Conservation (phyloP, 345 rosid genomes). For the Murraya koenigii region DNA sequence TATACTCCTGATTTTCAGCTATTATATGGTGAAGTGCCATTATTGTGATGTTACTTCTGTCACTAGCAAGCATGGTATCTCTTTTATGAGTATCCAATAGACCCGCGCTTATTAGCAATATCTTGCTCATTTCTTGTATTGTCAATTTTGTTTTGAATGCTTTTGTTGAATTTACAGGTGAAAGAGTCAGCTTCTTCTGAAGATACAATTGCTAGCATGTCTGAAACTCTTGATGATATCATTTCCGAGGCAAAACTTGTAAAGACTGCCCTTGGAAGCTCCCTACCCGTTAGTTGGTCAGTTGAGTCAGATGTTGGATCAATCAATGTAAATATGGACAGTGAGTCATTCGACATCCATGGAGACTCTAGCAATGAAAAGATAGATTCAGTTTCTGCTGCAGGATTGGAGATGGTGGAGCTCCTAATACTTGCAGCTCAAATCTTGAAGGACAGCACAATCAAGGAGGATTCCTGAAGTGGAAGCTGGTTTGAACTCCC, state of each 20-base stretch:
- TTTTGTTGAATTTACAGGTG: slow-evolving; percentile 42
- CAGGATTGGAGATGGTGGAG: slow-evolving; percentile 98
- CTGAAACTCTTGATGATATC: slow-evolving; percentile 51
- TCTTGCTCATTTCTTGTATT: neutral
- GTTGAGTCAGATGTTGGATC: slow-evolving; percentile 58
- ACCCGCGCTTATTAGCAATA: neutral
- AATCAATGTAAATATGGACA: slow-evolving; percentile 22
- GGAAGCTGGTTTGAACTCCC: slow-evolving; percentile 5
- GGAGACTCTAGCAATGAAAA: slow-evolving; percentile 44
- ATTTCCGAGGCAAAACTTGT: slow-evolving; percentile 70
- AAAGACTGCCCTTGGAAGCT: slow-evolving; percentile 89
- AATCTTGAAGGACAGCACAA: slow-evolving; percentile 39
- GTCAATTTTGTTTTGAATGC: neutral
- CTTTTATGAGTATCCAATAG: neutral
- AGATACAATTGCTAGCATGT: slow-evolving; percentile 24
- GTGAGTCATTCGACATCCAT: slow-evolving; percentile 7
- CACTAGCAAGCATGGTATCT: slow-evolving; percentile 2
- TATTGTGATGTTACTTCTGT: neutral
- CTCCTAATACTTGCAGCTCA: slow-evolving; percentile 80
- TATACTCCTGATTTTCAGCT: neutral
- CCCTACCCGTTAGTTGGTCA: slow-evolving; percentile 89
- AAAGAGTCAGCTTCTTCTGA: slow-evolving; percentile 44
- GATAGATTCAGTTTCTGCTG: slow-evolving; percentile 74
- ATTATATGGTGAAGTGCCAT: neutral
- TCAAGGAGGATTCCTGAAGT: slow-evolving; percentile 12